Percentiles rank a stretch among this genome's conserved stretches.
These are phyloP conservation scores for Pestalotiopsis sp. DNA, from an alignment of 2,329 filamentous ascomycete species.

Conservation along the genomic window DNA sequence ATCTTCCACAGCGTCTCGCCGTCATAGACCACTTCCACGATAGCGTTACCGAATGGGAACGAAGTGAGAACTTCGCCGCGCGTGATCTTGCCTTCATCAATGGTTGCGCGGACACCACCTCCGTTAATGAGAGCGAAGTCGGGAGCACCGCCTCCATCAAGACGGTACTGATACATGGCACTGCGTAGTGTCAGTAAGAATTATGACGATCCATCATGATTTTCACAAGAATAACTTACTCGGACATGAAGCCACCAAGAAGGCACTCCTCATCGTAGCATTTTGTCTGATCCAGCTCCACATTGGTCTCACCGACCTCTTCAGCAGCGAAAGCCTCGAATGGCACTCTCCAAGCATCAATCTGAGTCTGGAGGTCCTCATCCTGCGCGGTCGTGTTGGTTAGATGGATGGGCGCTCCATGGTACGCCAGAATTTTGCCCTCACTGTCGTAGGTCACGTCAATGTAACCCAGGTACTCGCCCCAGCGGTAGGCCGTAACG, in stretches of 20 bases:
- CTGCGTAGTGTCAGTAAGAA: constrained; percentile 30
- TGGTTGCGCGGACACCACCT: constrained; percentile 66
- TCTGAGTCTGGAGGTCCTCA: constrained; percentile 56
- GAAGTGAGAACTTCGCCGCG: constrained; percentile 65
- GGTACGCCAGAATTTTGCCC: constrained; percentile 65
- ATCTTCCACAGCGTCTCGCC: constrained; percentile 59
- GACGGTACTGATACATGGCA: constrained; percentile 64
- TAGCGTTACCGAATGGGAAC: constrained; percentile 68
- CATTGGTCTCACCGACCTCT: constrained; percentile 56
- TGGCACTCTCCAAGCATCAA: constrained; percentile 60
- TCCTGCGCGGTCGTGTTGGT: constrained; percentile 65
- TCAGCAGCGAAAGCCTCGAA: constrained; percentile 64
- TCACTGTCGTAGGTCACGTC: constrained; percentile 64
- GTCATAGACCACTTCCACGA: constrained; percentile 58
- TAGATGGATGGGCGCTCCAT: constrained; percentile 66
- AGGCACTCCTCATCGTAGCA: constrained; percentile 64
- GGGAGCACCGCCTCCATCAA: constrained; percentile 47
- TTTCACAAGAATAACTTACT: constrained; percentile 34
- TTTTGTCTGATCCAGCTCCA: constrained; percentile 60
- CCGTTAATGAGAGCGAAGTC: constrained; percentile 66
- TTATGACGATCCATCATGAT: not conserved
- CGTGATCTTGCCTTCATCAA: constrained; percentile 63
- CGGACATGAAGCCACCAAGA: constrained; percentile 57
- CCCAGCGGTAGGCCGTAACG: constrained; percentile 70
- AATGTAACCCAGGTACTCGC: constrained; percentile 70